Evolutionary conservation across 176 grass and related monocot genomes (phyloP), one percentile per base, ranked within the genome.

Genomic region (Bolboschoenus planiculmis): DNA sequence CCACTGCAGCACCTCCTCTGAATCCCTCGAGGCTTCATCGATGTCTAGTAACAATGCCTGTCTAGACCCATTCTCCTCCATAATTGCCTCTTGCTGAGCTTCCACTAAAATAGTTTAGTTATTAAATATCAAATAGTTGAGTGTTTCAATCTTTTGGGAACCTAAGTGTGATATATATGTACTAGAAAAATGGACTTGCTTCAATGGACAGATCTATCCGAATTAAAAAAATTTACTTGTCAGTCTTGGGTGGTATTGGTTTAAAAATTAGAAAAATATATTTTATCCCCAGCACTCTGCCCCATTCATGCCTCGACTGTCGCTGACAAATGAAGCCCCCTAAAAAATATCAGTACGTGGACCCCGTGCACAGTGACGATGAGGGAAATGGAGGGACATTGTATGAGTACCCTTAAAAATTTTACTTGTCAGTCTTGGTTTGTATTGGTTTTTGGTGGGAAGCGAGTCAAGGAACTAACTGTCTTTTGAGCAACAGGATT

Each of bases 1-100:
- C 70, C 55, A 81, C 84, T 64, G 76, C 84, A 97, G 88, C 75
- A 89, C 61, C 86, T 80, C 91, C 80, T 97, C 91, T 14, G 80
- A 84, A 1, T 53, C 82, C 0, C 56, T 64, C 7, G 91, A 92
- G 4, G 16, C 62, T 20, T 86, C 83, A 27, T 90, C 40, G 6
- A 83, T 26, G 55, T 88, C 79, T 33, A 90, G 83, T 76, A 94
- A 73, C 5, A 74, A 65, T 15, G 11, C 16, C 20, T 3, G 11
- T 20, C 1, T 9, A 1, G 68, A 7, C 10, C 83, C 65, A 18
- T 40, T 80, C 81, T 87, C 82, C 34, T 21, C 83, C 92, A 91
- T 94, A 80, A 34, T 79, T 83, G 76, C 51, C 15, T 64, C 63
- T 56, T 30, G 10, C 20, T 56, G 20, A 33, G 72, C 44, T 76